Percentiles rank a stretch among this genome's conserved stretches.
phyloP scores from a whole-genome alignment of 345 rosid species.

The Citropsis articulata region DNA sequence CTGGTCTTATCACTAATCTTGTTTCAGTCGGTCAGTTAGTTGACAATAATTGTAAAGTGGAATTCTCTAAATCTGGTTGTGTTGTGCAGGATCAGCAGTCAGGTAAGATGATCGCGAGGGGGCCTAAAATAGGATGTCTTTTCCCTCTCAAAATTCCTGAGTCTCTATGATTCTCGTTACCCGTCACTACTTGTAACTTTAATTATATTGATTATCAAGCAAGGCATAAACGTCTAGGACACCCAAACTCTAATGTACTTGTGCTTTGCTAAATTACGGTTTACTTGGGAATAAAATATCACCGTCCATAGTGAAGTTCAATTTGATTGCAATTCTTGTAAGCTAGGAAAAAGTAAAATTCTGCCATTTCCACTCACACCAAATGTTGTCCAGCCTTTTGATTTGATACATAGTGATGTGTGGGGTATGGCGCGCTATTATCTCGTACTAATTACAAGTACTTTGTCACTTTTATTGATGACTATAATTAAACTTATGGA shows the following conservation, averaged over 20 bases:
- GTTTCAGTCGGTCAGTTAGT: background rate
- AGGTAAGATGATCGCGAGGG: background rate
- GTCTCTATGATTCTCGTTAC: background rate
- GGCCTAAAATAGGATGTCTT: background rate
- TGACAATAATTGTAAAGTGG: background rate
- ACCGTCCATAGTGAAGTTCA: background rate
- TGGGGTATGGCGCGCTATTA: background rate
- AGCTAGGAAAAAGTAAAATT: background rate
- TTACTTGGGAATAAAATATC: constrained; percentile 1
- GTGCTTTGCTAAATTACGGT: background rate
- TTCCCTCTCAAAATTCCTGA: background rate
- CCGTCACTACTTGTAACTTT: background rate
- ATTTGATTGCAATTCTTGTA: background rate
- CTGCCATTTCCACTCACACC: background rate
- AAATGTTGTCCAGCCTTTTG: background rate
- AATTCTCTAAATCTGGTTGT: background rate
- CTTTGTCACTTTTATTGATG: background rate
- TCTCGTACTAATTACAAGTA: constrained; percentile 7
- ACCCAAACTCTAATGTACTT: background rate
- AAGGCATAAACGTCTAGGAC: background rate
- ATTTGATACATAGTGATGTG: background rate
- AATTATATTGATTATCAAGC: background rate
- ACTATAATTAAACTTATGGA: too few relatives aligned
- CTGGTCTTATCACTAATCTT: constrained; percentile 9
- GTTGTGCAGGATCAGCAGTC: background rate